Percentiles rank a stretch among this genome's conserved stretches.
These are phyloP conservation scores for Apophysomyces elegans DNA, from an alignment of 371 early-diverging fungal genomes.

Conservation along the genomic window DNA sequence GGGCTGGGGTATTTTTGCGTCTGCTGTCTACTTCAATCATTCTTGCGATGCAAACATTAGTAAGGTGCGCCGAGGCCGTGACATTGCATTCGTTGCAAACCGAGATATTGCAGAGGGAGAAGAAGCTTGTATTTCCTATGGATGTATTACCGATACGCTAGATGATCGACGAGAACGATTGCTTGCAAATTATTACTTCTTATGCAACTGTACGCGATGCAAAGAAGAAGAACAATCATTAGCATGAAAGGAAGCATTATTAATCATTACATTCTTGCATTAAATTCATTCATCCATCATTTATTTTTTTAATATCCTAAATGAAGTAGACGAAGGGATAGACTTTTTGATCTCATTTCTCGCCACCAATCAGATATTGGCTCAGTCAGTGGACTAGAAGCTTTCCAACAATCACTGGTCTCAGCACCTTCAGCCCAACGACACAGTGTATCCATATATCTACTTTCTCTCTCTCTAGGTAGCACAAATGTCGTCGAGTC, in stretches of 20 bases:
- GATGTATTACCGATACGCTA: constrained; percentile 46
- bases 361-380: constrained; percentile 33
- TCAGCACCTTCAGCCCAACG: constrained; percentile 43
- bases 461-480: constrained; percentile 21
- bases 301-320: constrained; percentile 41
- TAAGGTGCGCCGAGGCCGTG: constrained; percentile 51
- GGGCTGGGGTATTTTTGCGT: constrained; percentile 72
- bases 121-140: constrained; percentile 78
- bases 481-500: constrained; percentile 1
- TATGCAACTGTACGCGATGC: constrained; percentile 74
- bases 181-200: constrained; percentile 67
- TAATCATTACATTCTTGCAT: no score
- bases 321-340: constrained; percentile 27
- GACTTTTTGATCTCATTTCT: constrained; percentile 26
- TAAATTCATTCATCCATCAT: not conserved
- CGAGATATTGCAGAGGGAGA: constrained; percentile 54
- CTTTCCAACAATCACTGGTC: constrained; percentile 19
- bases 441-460: constrained; percentile 35
- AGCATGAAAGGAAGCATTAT: constrained; percentile 6
- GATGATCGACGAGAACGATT: constrained; percentile 52
- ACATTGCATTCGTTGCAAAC: constrained; percentile 64
- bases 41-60: constrained; percentile 74
- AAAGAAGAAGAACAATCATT: constrained; percentile 39
- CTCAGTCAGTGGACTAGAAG: constrained; percentile 28
- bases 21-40: constrained; percentile 82